Evolutionary conservation across 1,139 yeast genomes (phyloP).

Genomic region (Insectozyma bohioensis): DNA sequence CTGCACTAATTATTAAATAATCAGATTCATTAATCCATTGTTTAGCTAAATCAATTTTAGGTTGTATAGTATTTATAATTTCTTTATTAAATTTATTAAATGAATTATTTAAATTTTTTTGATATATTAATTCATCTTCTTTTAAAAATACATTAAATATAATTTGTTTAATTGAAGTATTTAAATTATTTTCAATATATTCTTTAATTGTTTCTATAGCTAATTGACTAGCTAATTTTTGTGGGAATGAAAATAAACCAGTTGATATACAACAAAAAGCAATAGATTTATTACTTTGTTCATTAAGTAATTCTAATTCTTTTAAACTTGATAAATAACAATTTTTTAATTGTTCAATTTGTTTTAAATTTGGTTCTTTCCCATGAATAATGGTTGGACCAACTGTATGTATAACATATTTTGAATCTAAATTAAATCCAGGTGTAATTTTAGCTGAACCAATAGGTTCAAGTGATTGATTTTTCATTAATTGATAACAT

Average conservation of each 20-base stretch:
- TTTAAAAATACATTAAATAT: constrained; percentile 11
- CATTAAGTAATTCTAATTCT: constrained; percentile 4
- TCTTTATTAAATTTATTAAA: not conserved
- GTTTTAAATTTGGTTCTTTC: not conserved
- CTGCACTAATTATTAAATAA: constrained; percentile 9
- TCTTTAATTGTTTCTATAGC: constrained; percentile 6
- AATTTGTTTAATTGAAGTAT: constrained; percentile 7
- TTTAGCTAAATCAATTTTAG: constrained; percentile 5
- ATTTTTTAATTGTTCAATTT: constrained; percentile 4
- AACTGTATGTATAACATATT: constrained; percentile 10
- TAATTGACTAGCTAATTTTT: constrained; percentile 7
- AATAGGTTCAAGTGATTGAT: constrained; percentile 6
- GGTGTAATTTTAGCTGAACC: constrained; percentile 9
- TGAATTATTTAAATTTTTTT: not conserved
- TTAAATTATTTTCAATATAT: constrained; percentile 4
- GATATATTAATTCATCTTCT: constrained; percentile 6
- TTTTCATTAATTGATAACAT: constrained; percentile 8
- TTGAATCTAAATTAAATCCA: constrained; percentile 9
- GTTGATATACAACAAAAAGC: constrained; percentile 13
- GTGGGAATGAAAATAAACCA: constrained; percentile 10
- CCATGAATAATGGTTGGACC: constrained; percentile 8
- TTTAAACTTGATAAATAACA: constrained; percentile 9
- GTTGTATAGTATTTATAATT: not conserved
- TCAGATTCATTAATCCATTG: constrained; percentile 6
- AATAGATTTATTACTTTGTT: constrained; percentile 6